Evolutionary conservation across 805 yeast species (phyloP), one percentile per base, ranked within the genome.

Genomic region (Candida fluviatilis): DNA sequence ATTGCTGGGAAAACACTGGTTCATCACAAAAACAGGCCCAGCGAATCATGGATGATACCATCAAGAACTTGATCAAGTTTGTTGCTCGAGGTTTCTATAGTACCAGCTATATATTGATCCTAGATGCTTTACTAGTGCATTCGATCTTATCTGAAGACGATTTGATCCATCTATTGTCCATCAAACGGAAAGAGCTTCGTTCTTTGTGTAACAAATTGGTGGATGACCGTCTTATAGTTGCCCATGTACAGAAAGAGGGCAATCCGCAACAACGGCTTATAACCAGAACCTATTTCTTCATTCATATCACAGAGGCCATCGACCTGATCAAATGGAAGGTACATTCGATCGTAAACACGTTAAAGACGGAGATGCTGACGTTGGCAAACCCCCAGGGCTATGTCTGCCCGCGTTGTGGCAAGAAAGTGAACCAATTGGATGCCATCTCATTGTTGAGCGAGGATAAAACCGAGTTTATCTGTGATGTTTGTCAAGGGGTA

Each of bases 251-350:
- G 55, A 78, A 84, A 59, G 64, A 58, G 46, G 70, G 62, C 32
- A 63, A 58, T 47, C 73, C 75, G 17, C 84, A 78, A 40, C 76
- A 59, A 44, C 71, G 96, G 45, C 76, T 83, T 39, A 79, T 81
- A 34, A 75, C 82, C 18, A 75, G 90, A 50, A 84, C 91, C 2
- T 88, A 88, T 52, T 93, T 83, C 63, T 93, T 77, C 59, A 82
- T 91, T 38, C 96, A 88, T 55, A 79, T 77, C 56, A 87, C 96
- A 2, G 95, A 89, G 58, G 95, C 98, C 0, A 86, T 93, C 29
- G 99, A 93, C 63, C 80, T 96, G 3, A 80, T 93, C 56, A 93
- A 93, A 62, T 93, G 98, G 98, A 89, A 90, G 55, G 85, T 91
- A 42, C 96, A 91, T 58, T 78, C 85, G 34, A 74, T 93, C 18